phyloP scores from a whole-genome alignment of 768 basidiomycete species.

The Lanmaoa rubissima region DNA sequence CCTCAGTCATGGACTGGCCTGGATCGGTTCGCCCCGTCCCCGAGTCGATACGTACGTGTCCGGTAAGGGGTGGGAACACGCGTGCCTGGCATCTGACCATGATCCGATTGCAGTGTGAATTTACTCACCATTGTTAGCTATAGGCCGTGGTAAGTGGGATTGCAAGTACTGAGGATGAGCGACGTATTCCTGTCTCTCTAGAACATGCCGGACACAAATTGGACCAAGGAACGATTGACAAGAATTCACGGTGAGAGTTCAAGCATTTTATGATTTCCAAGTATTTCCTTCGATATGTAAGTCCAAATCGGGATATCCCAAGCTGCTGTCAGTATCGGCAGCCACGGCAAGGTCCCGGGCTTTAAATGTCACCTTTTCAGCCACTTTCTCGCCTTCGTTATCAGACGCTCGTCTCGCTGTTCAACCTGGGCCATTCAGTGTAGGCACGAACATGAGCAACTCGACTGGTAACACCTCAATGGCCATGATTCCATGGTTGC shows the following conservation, averaged over 20 bases:
- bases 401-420: neutral
- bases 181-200: neutral
- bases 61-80: neutral
- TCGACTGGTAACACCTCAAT: constrained; percentile 16
- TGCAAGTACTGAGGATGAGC: neutral
- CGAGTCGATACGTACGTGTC: neutral
- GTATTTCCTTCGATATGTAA: neutral
- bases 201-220: neutral
- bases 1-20: neutral
- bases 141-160: neutral
- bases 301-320: constrained; percentile 8
- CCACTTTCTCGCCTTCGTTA: neutral
- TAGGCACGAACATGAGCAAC: constrained; percentile 1
- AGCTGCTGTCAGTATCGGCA: neutral
- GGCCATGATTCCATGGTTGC: constrained; percentile 67
- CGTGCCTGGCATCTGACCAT: neutral
- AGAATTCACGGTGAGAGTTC: neutral
- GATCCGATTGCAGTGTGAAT: neutral
- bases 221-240: neutral
- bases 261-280: neutral
- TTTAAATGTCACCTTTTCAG: neutral
- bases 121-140: neutral
- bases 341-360: neutral
- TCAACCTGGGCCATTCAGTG: neutral
- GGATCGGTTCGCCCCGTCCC: constrained; percentile 6